A percentile compares a stretch with the other conserved stretches of the same genome.
These are phyloP conservation scores for Ceratocystis cacaofunesta DNA, from an alignment of 2,329 filamentous ascomycete genomes.

Conservation along the genomic window DNA sequence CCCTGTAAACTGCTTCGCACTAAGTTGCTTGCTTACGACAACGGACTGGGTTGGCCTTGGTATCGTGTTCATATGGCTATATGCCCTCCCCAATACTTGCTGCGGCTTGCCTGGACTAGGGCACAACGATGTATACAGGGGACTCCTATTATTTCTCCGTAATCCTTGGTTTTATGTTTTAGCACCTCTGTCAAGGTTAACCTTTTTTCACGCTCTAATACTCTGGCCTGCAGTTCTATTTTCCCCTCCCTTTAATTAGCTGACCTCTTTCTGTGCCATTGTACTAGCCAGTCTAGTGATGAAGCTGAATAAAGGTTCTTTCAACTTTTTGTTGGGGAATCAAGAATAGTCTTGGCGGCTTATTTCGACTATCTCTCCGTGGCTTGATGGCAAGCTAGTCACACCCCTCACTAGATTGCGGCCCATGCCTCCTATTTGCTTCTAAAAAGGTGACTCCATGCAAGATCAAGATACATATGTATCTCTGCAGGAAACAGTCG, in stretches of 20 bases:
- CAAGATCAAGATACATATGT: no score
- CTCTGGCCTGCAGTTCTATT: not conserved
- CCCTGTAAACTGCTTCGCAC: not conserved
- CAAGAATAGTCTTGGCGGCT: not conserved
- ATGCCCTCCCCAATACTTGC: not conserved
- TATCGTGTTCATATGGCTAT: no score
- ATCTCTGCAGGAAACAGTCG: no score
- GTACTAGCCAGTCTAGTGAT: not conserved
- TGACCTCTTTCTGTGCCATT: not conserved
- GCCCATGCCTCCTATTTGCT: not conserved
- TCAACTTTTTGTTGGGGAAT: not conserved
- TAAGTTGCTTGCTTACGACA: not conserved
- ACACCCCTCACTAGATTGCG: not conserved
- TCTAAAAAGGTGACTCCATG: not conserved
- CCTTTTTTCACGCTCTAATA: not conserved
- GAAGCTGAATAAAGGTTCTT: constrained; percentile 12
- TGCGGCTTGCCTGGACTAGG: not conserved
- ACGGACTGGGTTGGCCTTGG: no score
- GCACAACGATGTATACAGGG: not conserved
- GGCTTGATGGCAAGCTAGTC: not conserved
- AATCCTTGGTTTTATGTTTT: not conserved
- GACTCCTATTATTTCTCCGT: not conserved
- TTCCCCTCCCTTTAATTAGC: not conserved
- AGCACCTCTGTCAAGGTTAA: not conserved
- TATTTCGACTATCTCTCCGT: constrained; percentile 2